Evolutionary conservation across 768 basidiomycete genomes (phyloP), one percentile per base, ranked within the genome.

Genomic region (Fibroporia radiculosa): DNA sequence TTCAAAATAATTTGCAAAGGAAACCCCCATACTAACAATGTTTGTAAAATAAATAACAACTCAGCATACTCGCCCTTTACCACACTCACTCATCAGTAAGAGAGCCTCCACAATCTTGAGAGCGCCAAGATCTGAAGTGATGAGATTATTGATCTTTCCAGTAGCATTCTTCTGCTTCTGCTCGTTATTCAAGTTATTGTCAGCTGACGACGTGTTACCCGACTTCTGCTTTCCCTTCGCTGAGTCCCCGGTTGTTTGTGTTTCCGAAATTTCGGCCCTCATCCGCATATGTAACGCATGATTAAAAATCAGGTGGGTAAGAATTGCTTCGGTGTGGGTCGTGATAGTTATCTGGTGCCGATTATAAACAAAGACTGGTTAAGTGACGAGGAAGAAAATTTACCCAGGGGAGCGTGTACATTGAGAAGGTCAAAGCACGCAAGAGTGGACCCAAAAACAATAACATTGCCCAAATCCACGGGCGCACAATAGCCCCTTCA

Each of bases 81-180:
- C 14, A 11, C 12, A 47, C 55, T 26, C 19, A 53, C 48, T 33
- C 1, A 52, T 16, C 10, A 54, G 44, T 18, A 60, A 37, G 39
- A 59, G 55, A 14, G 53, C 60, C 2, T 54, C 51, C 10, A 56
- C 42, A 14, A 65, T 41, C 24, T n/a, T n/a, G n/a, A n/a, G n/a
- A n/a, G 55, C 56, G 41, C 47, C 53, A 13, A 77, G 51, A 62
- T 89, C 86, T 1, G 80, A 77, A 3, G 84, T 78, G 33, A 87
- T 75, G 12, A 89, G 62, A 44, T 87, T 89, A 58, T 83, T 89
- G 59, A 90, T 83, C 56, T 77, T 84, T 7, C 88, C 87, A 29
- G 79, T 74, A 63, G 60, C 66, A 45, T 62, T 56, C 13, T 60
- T 56, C 50, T 71, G 72, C 32, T 72, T 56, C 6, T 57, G 57